Evolutionary conservation across 768 basidiomycete genomes (phyloP).

Genomic region (Boletus reticulatus): DNA sequence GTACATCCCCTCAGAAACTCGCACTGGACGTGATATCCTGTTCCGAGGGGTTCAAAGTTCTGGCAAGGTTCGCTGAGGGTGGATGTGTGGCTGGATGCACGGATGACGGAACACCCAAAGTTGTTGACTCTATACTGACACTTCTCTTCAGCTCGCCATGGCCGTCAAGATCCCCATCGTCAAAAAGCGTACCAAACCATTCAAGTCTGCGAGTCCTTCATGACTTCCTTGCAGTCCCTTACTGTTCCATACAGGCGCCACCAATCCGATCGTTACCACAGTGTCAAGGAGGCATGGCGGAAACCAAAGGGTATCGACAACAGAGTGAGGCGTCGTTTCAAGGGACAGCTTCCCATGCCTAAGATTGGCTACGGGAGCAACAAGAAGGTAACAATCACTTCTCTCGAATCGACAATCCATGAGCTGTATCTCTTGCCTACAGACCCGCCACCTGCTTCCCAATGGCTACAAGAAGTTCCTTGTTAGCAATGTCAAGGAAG

Average conservation of each 20-base stretch:
- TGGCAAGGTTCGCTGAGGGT: constrained; percentile 1
- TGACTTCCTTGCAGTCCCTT: constrained; percentile 11
- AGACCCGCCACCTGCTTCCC: constrained; percentile 95
- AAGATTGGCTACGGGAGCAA: constrained; percentile 81
- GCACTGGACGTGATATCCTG: background rate
- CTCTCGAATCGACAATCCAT: background rate
- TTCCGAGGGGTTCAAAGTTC: background rate
- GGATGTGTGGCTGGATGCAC: constrained; percentile 22
- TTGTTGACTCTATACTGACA: constrained; percentile 13
- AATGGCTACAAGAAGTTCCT: constrained; percentile 95
- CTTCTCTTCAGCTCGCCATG: constrained; percentile 37
- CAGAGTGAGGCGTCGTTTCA: constrained; percentile 92
- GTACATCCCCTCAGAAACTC: constrained; percentile 28
- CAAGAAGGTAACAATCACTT: constrained; percentile 61
- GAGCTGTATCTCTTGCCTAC: constrained; percentile 1
- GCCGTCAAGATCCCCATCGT: constrained; percentile 65
- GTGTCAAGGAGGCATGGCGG: constrained; percentile 98
- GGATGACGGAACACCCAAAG: constrained; percentile 20
- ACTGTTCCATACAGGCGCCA: constrained; percentile 68
- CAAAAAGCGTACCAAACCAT: constrained; percentile 96
- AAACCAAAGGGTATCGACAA: constrained; percentile 99
- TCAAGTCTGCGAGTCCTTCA: constrained; percentile 71
- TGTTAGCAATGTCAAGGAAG: constrained; percentile 89
- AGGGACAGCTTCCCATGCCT: constrained; percentile 95
- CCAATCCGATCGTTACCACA: constrained; percentile 96